Percentiles rank a stretch among this genome's conserved stretches.
phyloP scores from a whole-genome alignment of 495 filamentous ascomycete genomes.

The Hyaloscypha bicolor region DNA sequence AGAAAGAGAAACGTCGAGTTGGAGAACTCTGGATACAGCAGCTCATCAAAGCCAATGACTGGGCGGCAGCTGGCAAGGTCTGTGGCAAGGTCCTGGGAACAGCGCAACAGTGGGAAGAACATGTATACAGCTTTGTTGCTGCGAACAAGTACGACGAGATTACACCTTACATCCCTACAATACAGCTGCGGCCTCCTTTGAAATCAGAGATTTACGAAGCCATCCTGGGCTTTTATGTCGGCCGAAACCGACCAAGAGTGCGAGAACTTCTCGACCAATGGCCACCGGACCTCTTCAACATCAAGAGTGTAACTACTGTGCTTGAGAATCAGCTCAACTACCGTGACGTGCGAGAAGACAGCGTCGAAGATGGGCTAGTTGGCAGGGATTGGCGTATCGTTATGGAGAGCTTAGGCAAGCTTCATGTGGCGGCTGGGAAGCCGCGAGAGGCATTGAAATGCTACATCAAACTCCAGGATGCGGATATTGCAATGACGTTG shows the following conservation, averaged over 20 bases:
- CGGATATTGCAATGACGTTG: constrained; percentile 81
- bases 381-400: constrained; percentile 84
- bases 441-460: constrained; percentile 81
- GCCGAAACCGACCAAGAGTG: constrained; percentile 65
- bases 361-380: constrained; percentile 62
- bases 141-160: constrained; percentile 88
- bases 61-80: constrained; percentile 73
- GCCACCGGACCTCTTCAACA: constrained; percentile 83
- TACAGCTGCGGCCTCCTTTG: constrained; percentile 74
- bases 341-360: constrained; percentile 67
- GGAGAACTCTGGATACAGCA: constrained; percentile 93
- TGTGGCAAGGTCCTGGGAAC: constrained; percentile 80
- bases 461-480: constrained; percentile 90
- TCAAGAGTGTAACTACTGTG: constrained; percentile 64
- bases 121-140: constrained; percentile 87
- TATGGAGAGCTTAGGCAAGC: constrained; percentile 77
- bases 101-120: constrained; percentile 88
- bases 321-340: constrained; percentile 75
- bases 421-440: constrained; percentile 78
- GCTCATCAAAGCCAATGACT: constrained; percentile 70
- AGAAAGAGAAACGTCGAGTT: constrained; percentile 89
- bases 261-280: constrained; percentile 80
- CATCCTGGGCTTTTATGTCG: constrained; percentile 83
- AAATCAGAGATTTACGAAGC: constrained; percentile 83
- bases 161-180: constrained; percentile 75